A percentile compares a stretch with the other conserved stretches of the same genome.
Evolutionary conservation across 257 asterid species (phyloP).

Genomic region (Nicotiana noctiflora): DNA sequence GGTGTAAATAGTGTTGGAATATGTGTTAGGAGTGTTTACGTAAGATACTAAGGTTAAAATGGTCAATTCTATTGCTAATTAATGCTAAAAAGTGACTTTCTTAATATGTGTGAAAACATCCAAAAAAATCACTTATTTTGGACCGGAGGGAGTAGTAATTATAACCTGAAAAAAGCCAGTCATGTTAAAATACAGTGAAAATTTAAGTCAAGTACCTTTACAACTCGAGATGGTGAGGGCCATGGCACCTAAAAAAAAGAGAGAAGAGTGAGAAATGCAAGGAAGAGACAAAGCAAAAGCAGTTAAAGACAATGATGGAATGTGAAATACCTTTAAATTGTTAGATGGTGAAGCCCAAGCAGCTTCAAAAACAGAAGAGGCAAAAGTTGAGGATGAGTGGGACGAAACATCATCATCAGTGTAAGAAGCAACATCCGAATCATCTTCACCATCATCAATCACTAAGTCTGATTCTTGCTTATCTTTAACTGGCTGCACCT

Average conservation of each 20-base stretch:
- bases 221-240: slow-evolving; percentile 55
- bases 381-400: slow-evolving; percentile 61
- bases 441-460: slow-evolving; percentile 26
- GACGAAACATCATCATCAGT: slow-evolving; percentile 72
- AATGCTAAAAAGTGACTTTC: too few species aligned
- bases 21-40: too few species aligned
- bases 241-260: slow-evolving; percentile 31
- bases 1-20: too few species aligned
- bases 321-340: slow-evolving; percentile 1
- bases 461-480: slow-evolving; percentile 34
- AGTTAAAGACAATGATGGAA: neutral
- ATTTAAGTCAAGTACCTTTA: slow-evolving; percentile 38
- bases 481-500: slow-evolving; percentile 51
- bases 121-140: too few species aligned
- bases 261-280: slow-evolving; percentile 18
- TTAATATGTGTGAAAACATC: too few species aligned
- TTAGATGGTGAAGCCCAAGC: slow-evolving; percentile 45
- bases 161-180: too few species aligned
- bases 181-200: too few species aligned
- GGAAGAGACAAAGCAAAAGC: neutral
- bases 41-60: too few species aligned
- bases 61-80: too few species aligned
- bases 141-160: too few species aligned
- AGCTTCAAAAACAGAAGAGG: slow-evolving; percentile 45
- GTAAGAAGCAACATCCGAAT: slow-evolving; percentile 40